These are phyloP conservation scores for Emiliania huxleyi DNA, from an alignment of 78 protist genomes.

Conservation along the genomic window DNA sequence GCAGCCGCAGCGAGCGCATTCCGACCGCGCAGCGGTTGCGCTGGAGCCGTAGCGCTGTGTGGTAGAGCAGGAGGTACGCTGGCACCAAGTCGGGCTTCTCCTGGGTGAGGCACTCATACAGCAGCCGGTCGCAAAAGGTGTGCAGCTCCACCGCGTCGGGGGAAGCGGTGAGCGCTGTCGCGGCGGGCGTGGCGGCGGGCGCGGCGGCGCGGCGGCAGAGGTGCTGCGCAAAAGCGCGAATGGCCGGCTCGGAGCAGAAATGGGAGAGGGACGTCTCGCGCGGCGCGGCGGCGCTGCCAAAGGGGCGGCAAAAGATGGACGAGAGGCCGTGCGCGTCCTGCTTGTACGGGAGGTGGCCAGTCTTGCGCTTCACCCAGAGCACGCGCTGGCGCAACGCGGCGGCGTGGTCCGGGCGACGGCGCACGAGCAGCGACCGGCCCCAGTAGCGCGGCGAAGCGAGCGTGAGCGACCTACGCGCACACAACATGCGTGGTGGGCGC, in stretches of 20 bases:
- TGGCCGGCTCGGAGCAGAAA: not conserved
- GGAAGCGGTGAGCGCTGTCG: not conserved
- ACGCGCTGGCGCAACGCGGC: not conserved
- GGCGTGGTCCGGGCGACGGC: not conserved
- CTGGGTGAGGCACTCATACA: not conserved
- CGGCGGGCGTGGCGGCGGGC: not conserved
- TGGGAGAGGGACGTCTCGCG: not conserved
- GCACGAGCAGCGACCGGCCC: not conserved
- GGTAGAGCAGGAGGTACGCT: not conserved
- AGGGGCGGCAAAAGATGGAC: not conserved
- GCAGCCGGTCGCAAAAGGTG: not conserved
- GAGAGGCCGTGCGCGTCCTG: not conserved
- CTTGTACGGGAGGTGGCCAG: not conserved
- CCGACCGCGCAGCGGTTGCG: not conserved
- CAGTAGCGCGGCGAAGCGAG: not conserved
- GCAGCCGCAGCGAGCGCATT: not conserved
- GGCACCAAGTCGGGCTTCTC: not conserved
- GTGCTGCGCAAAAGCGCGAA: not conserved
- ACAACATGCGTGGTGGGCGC: not conserved
- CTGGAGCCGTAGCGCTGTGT: not conserved
- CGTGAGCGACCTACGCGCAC: not conserved
- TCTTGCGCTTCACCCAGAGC: constrained; percentile 17
- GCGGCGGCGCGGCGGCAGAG: not conserved
- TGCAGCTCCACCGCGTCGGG: not conserved
- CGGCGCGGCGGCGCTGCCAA: not conserved